Evolutionary conservation across 495 filamentous ascomycete genomes (phyloP).

Genomic region (Lasiosphaeriaceae sp.): DNA sequence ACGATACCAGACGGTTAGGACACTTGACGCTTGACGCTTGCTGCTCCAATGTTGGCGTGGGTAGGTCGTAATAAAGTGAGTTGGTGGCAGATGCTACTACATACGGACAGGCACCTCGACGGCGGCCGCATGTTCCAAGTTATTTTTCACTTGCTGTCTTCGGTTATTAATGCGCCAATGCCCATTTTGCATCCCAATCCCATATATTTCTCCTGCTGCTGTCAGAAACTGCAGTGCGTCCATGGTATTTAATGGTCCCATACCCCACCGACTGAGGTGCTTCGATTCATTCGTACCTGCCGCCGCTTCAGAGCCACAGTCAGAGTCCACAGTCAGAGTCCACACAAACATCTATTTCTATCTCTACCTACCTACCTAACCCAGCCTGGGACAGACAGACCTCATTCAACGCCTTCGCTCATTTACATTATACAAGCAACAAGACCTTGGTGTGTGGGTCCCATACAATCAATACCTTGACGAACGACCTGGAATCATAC

Average conservation of each 20-base stretch:
- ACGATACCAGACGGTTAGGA: slow-evolving; percentile 4
- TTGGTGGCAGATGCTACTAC: not conserved
- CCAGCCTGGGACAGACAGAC: too few relatives aligned
- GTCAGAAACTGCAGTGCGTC: not conserved
- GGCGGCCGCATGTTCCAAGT: too few relatives aligned
- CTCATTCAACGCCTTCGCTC: not conserved
- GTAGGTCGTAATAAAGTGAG: not conserved
- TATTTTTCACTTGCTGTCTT: too few relatives aligned
- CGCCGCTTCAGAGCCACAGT: too few relatives aligned
- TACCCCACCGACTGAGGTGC: not conserved
- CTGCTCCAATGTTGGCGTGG: not conserved
- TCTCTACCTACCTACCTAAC: too few relatives aligned
- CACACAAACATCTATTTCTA: too few relatives aligned
- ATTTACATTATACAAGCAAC: not conserved
- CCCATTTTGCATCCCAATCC: too few relatives aligned
- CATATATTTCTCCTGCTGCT: not conserved
- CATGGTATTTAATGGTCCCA: not conserved
- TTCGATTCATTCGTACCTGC: too few relatives aligned
- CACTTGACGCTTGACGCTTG: not conserved
- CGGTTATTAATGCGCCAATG: too few relatives aligned
- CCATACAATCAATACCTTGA: not conserved
- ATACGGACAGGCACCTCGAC: not conserved
- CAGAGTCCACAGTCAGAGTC: too few relatives aligned
- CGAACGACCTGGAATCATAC: not conserved
- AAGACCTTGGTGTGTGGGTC: too few relatives aligned